Evolutionary conservation across 1,284 basidiomycete genomes (phyloP).

Genomic region (Marasmius tenuissimus): DNA sequence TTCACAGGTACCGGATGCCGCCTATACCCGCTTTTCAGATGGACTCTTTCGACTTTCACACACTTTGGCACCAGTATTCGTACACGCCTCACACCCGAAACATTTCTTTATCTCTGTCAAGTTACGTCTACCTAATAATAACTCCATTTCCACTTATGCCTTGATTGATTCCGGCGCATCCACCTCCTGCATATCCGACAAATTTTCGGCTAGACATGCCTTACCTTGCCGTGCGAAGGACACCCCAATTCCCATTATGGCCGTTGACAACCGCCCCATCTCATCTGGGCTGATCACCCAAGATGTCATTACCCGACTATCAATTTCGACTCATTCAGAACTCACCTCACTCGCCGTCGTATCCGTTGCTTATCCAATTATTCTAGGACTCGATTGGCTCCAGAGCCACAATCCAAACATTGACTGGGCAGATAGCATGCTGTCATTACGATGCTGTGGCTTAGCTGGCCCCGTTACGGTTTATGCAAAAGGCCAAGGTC

Average conservation of each 20-base stretch:
- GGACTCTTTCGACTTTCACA: too few relatives aligned
- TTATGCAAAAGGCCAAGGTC: slow-evolving; percentile 5
- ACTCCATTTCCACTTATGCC: slow-evolving; percentile 21
- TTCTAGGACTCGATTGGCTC: slow-evolving; percentile 17
- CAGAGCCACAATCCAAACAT: slow-evolving; percentile 13
- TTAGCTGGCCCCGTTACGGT: slow-evolving; percentile 7
- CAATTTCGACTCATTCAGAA: not conserved
- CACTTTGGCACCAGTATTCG: slow-evolving; percentile 1
- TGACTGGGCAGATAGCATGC: slow-evolving; percentile 6
- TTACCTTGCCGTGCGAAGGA: not conserved
- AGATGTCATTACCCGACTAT: not conserved
- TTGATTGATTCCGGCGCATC: slow-evolving; percentile 26
- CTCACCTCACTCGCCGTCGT: slow-evolving; percentile 8
- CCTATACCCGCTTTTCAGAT: not conserved
- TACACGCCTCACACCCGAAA: slow-evolving; percentile 9
- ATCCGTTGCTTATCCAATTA: slow-evolving; percentile 9
- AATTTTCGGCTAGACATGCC: slow-evolving; percentile 27
- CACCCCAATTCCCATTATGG: not conserved
- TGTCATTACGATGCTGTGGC: slow-evolving; percentile 3
- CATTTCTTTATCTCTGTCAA: slow-evolving; percentile 30
- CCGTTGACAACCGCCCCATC: not conserved
- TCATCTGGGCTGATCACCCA: slow-evolving; percentile 4
- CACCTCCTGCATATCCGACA: slow-evolving; percentile 27
- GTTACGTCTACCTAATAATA: slow-evolving; percentile 15
- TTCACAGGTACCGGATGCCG: not conserved